These are phyloP conservation scores for Ehretia macrophylla DNA, from an alignment of 257 asterid species.

Conservation along the genomic window DNA sequence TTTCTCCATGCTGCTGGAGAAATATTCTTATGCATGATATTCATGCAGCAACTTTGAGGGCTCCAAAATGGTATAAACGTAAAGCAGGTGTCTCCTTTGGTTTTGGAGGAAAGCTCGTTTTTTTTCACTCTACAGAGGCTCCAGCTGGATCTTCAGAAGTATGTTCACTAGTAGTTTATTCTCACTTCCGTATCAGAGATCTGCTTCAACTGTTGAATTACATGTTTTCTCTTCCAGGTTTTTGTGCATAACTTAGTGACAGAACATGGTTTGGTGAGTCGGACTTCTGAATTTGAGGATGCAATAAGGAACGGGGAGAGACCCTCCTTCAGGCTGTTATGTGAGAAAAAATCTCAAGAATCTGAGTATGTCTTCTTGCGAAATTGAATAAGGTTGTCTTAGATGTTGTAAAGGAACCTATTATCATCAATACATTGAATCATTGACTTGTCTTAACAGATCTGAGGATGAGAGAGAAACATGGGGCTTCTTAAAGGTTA, in stretches of 20 bases:
- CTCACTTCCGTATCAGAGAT: conserved; percentile 3
- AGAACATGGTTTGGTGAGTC: conserved; percentile 66
- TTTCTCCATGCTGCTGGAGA: conserved; percentile 3
- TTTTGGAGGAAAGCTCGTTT: conserved; percentile 95
- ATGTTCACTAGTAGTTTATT: conserved; percentile 12
- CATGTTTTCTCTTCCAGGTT: conserved; percentile 44
- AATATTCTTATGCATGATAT: conserved; percentile 21
- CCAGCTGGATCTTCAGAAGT: conserved; percentile 77
- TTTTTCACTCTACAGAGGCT: conserved; percentile 60
- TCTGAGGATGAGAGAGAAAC: conserved; percentile 80
- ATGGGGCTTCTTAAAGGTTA: conserved; percentile 90
- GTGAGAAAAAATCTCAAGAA: conserved; percentile 81
- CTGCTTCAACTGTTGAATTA: background rate
- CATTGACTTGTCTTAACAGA: conserved; percentile 36
- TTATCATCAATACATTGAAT: background rate
- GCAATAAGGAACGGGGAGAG: conserved; percentile 80
- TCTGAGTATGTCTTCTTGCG: conserved; percentile 55
- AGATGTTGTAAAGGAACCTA: background rate
- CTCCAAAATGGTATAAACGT: conserved; percentile 93
- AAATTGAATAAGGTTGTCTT: background rate
- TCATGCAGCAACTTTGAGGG: conserved; percentile 70
- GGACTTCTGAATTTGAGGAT: conserved; percentile 86
- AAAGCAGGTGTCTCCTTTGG: conserved; percentile 98
- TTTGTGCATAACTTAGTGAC: conserved; percentile 66
- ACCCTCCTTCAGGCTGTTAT: conserved; percentile 65